Evolutionary conservation across 1,139 yeast species (phyloP), one percentile per base, ranked within the genome.

Genomic region (Geotrichum klebahnii): DNA sequence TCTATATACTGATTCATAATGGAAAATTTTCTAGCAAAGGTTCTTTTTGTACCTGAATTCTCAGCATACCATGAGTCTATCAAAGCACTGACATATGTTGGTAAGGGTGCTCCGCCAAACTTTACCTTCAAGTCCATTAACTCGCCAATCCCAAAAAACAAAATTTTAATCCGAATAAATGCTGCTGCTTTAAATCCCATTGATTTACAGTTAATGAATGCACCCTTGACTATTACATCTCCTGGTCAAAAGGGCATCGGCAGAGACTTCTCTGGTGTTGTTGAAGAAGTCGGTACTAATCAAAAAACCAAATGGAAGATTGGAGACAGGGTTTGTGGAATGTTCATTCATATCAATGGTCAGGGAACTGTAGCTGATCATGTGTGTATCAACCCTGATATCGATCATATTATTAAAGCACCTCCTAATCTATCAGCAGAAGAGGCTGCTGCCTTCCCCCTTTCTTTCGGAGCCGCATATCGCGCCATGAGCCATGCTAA

Each of bases 261-360:
- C 3, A 71, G 79, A 53, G 96, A 86, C 60, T 85, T 77, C 59
- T 67, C 84, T 10, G 96, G 96, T 33, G 69, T 70, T 1, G 72
- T 86, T 32, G 75, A 75, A 1, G 74, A 79, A 33, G 79, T 82
- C 44, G 94, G 95, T 8, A 64, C 66, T 0, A 62, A 65, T 4
- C 54, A 76, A 9, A 60, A 60, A 20, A 58, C 61, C 2, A 62
- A 67, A 10, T 75, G 77, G 65, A 66, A 69, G 26, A 76, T 68
- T 3, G 92, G 90, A 31, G 92, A 84, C 59, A 73, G 74, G 35
- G 83, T 84, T 1, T 77, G 77, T 60, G 95, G 95, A 8, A 61
- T 76, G 56, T 50, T 56, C 22, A 70, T 67, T 53, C 66, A 71
- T 55, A 72, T 72, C 39, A 40, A 42, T 12, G 74, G 74, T 3